Conservation (phyloP, 2,329 filamentous ascomycete species). For the Aspergillus clavatus region DNA sequence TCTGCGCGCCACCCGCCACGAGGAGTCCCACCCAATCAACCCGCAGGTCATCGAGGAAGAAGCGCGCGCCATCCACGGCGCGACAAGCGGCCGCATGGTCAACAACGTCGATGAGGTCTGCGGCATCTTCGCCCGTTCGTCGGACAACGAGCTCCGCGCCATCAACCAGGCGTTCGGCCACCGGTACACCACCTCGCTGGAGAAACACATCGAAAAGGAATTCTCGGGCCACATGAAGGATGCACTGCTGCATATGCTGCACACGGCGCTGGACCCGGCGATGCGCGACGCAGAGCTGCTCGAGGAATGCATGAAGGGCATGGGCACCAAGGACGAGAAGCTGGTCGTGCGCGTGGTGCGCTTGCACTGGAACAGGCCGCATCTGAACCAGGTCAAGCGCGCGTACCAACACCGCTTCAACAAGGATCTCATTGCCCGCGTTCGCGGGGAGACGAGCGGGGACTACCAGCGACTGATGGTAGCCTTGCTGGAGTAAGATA, state of each 20-base stretch:
- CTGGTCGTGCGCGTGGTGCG: conserved; percentile 74
- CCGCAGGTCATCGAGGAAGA: conserved; percentile 71
- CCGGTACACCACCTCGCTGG: conserved; percentile 65
- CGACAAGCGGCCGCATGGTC: conserved; percentile 64
- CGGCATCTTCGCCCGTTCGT: conserved; percentile 69
- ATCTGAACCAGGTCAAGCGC: conserved; percentile 70
- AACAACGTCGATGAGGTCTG: conserved; percentile 54
- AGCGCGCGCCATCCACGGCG: conserved; percentile 69
- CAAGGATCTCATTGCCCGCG: conserved; percentile 61
- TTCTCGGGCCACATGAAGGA: conserved; percentile 92
- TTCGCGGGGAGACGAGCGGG: conserved; percentile 78
- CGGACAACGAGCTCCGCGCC: conserved; percentile 77
- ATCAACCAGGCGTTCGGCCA: conserved; percentile 70
- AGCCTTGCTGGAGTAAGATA: conserved; percentile 50
- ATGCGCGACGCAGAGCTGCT: conserved; percentile 76
- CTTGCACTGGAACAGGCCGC: conserved; percentile 73
- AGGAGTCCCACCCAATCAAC: conserved; percentile 70
- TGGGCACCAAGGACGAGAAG: conserved; percentile 80
- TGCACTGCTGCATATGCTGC: conserved; percentile 74
- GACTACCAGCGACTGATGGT: conserved; percentile 75
- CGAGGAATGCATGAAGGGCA: conserved; percentile 81
- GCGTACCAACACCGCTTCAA: conserved; percentile 71
- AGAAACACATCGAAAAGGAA: conserved; percentile 70
- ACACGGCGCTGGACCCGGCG: conserved; percentile 70
- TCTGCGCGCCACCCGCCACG: conserved; percentile 65